These are phyloP conservation scores for Austroboletus olivaceoglutinosus DNA, from an alignment of 1,284 basidiomycete genomes.

Conservation along the genomic window DNA sequence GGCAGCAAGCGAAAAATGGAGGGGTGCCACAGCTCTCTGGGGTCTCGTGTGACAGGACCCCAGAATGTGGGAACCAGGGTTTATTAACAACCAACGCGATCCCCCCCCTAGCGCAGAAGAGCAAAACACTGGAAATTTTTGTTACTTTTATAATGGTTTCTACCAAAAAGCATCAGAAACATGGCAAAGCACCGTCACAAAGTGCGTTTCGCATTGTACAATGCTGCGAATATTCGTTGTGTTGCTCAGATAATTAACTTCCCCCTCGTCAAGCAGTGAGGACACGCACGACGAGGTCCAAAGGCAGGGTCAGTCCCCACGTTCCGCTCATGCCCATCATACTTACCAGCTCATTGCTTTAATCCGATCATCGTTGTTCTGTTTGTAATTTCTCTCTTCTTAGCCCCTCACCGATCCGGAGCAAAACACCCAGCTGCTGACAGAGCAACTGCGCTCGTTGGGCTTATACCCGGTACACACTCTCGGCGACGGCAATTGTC, in stretches of 20 bases:
- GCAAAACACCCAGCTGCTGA: constrained; percentile 63
- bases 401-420: constrained; percentile 63
- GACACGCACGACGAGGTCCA: constrained; percentile 63
- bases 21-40: constrained; percentile 22
- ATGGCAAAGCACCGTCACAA: constrained; percentile 32
- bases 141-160: constrained; percentile 38
- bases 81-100: constrained; percentile 37
- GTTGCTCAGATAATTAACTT: constrained; percentile 24
- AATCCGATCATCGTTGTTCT: constrained; percentile 15
- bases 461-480: constrained; percentile 79
- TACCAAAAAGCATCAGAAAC: constrained; percentile 36
- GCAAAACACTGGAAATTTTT: constrained; percentile 30
- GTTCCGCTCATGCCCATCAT: constrained; percentile 24
- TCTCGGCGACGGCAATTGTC: constrained; percentile 84
- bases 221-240: constrained; percentile 26
- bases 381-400: constrained; percentile 8
- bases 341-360: constrained; percentile 15
- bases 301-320: constrained; percentile 49
- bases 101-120: constrained; percentile 18
- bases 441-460: constrained; percentile 64
- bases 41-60: constrained; percentile 32
- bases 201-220: constrained; percentile 34
- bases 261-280: constrained; percentile 46
- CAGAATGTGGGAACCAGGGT: constrained; percentile 34
- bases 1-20: constrained; percentile 16